Evolutionary conservation across 164 flowering plant species (phyloP), one percentile per base, ranked within the genome.

Genomic region (Umbilicus rupestris): DNA sequence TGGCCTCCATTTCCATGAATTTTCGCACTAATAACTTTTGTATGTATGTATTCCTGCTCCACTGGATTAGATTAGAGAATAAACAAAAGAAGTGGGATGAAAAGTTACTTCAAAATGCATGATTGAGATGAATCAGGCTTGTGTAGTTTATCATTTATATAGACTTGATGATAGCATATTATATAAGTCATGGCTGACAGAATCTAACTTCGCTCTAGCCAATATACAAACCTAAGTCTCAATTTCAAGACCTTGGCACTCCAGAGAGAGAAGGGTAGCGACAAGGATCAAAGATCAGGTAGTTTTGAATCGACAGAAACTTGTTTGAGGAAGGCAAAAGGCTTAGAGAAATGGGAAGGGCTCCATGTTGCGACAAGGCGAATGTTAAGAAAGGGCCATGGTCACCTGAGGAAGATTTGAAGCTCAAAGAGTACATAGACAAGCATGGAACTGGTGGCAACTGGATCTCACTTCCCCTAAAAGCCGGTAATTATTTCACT

Each of bases 331-430:
- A 65, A 72, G 30, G 58, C 31, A 52, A 3, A 3, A 2, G 15
- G 58, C 14, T 22, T 52, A 66, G 60, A 72, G 72, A 83, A 68
- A 87, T 87, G 94, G 94, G 94, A 22, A 83, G 94, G 62, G 86
- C 90, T 63, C 94, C 94, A 33, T 87, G 94, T 66, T 87, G 94
- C 78, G 94, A 87, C 76, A 87, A 87, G 65, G 94, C 86, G 45
- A 86, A 78, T 72, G 94, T 88, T 74, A 88, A 86, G 84, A 88
- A 76, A 78, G 94, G 94, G 24, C 89, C 90, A 67, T 86, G 94
- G 94, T 83, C 90, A 17, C 90, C 90, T 78, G 90, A 87, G 58
- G 93, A 87, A 77, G 93, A 87, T 70, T 70, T 83, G 31, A 81
- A 80, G 78, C 82, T 88, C 10, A 88, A 82, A 66, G 84, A 81